Evolutionary conservation across 805 yeast genomes (phyloP).

Genomic region (Metschnikowia vanudenii): DNA sequence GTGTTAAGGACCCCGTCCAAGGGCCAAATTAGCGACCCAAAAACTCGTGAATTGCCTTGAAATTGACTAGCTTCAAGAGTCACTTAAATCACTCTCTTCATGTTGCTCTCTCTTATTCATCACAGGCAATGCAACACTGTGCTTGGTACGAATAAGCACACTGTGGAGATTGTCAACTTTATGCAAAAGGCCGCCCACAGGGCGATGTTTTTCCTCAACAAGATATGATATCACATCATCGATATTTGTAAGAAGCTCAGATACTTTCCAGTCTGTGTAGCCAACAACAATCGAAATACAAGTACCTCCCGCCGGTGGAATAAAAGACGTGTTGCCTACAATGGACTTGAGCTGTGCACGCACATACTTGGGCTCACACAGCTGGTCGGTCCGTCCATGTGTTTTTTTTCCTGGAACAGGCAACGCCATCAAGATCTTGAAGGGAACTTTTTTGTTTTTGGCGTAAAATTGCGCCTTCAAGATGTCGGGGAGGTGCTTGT

Average conservation of each 20-base stretch:
- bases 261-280: constrained; percentile 42
- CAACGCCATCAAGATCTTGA: constrained; percentile 58
- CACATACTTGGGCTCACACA: constrained; percentile 65
- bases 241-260: constrained; percentile 50
- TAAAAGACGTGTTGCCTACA: constrained; percentile 56
- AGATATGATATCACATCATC: constrained; percentile 51
- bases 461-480: constrained; percentile 62
- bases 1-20: too few species aligned
- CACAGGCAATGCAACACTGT: constrained; percentile 66
- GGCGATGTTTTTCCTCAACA: constrained; percentile 41
- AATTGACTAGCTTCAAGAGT: too few species aligned
- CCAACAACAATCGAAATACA: constrained; percentile 64
- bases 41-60: too few species aligned
- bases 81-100: constrained; percentile 23
- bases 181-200: constrained; percentile 59
- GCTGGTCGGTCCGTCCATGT: constrained; percentile 48
- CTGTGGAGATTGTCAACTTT: constrained; percentile 46
- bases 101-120: constrained; percentile 13
- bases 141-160: constrained; percentile 62
- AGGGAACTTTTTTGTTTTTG: constrained; percentile 65
- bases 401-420: constrained; percentile 37
- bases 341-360: constrained; percentile 64
- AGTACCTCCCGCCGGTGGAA: constrained; percentile 60
- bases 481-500: constrained; percentile 55
- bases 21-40: too few species aligned